Evolutionary conservation across 2,329 filamentous ascomycete species (phyloP).

Genomic region (Colletotrichum sp.): DNA sequence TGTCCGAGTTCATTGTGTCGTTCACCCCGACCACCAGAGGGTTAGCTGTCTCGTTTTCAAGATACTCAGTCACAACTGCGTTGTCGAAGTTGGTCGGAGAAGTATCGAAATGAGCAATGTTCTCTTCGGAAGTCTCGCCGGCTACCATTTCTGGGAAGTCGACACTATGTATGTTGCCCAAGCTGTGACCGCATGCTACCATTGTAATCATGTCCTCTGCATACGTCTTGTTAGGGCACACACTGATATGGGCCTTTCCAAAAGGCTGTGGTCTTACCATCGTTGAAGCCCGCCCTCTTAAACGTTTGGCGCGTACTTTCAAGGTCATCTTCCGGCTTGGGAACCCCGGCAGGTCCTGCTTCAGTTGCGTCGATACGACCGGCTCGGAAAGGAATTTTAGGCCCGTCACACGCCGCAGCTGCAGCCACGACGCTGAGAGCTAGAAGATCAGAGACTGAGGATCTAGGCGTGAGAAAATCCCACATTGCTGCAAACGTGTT

Average conservation of each 20-base stretch:
- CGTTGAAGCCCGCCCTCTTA: slow-evolving; percentile 23
- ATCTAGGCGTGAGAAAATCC: slow-evolving; percentile 22
- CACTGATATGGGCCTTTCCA: neutral
- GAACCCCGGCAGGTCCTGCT: slow-evolving; percentile 26
- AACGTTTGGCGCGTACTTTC: slow-evolving; percentile 22
- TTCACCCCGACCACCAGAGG: slow-evolving; percentile 24
- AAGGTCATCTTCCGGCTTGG: slow-evolving; percentile 25
- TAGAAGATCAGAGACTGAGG: slow-evolving; percentile 31
- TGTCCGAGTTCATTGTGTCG: slow-evolving; percentile 21
- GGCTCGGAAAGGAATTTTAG: slow-evolving; percentile 24
- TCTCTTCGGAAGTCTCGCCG: neutral
- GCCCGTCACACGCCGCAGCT: slow-evolving; percentile 23
- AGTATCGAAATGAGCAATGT: slow-evolving; percentile 41
- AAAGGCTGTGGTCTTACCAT: neutral
- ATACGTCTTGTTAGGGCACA: neutral
- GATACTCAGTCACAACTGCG: slow-evolving; percentile 21
- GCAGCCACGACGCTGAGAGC: slow-evolving; percentile 32
- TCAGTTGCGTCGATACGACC: slow-evolving; percentile 26
- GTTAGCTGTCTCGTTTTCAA: slow-evolving; percentile 22
- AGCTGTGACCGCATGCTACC: slow-evolving; percentile 27
- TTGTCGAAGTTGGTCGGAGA: slow-evolving; percentile 24
- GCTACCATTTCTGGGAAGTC: slow-evolving; percentile 26
- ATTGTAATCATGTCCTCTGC: slow-evolving; percentile 24
- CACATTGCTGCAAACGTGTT: slow-evolving; percentile 27
- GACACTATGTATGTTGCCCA: slow-evolving; percentile 26